Percentiles rank a stretch among this genome's conserved stretches.
Conservation (phyloP, 2,329 filamentous ascomycete genomes). For the Bipolaris cookei region DNA sequence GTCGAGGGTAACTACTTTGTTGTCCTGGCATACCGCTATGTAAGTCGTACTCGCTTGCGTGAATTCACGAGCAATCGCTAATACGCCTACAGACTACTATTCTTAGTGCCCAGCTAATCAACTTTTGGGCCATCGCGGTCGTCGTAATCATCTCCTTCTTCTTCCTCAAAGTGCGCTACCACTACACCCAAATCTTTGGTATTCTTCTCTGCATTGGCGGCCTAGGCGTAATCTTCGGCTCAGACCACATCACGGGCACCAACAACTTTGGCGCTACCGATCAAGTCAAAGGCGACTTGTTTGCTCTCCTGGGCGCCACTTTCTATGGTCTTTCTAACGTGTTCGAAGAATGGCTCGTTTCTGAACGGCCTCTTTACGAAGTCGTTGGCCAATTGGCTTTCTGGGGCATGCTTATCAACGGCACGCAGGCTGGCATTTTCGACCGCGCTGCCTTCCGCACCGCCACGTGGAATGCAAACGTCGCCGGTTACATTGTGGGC, state of each 20-base stretch:
- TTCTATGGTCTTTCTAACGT: conserved; percentile 92
- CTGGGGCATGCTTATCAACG: conserved; percentile 90
- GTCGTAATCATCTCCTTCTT: conserved; percentile 85
- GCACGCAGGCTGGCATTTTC: conserved; percentile 88
- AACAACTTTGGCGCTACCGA: conserved; percentile 73
- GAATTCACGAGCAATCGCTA: not conserved
- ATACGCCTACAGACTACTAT: conserved; percentile 72
- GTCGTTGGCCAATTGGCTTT: conserved; percentile 90
- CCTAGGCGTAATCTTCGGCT: conserved; percentile 83
- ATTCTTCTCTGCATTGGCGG: conserved; percentile 92
- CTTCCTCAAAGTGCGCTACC: conserved; percentile 87
- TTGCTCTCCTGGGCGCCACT: conserved; percentile 85
- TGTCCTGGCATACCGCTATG: conserved; percentile 82
- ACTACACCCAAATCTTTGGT: conserved; percentile 80
- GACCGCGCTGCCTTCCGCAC: conserved; percentile 73
- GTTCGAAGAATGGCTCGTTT: conserved; percentile 92
- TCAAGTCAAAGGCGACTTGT: conserved; percentile 88
- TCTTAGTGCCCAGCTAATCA: conserved; percentile 90
- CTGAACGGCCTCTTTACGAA: conserved; percentile 85
- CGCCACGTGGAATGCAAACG: conserved; percentile 53
- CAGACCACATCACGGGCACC: conserved; percentile 80
- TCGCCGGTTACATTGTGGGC: conserved; percentile 84
- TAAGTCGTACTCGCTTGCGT: conserved; percentile 15
- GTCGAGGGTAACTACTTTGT: conserved; percentile 98
- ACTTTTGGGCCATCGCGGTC: conserved; percentile 97